phyloP scores from a whole-genome alignment of 305 asterid species.

The Fraxinus sp. region DNA sequence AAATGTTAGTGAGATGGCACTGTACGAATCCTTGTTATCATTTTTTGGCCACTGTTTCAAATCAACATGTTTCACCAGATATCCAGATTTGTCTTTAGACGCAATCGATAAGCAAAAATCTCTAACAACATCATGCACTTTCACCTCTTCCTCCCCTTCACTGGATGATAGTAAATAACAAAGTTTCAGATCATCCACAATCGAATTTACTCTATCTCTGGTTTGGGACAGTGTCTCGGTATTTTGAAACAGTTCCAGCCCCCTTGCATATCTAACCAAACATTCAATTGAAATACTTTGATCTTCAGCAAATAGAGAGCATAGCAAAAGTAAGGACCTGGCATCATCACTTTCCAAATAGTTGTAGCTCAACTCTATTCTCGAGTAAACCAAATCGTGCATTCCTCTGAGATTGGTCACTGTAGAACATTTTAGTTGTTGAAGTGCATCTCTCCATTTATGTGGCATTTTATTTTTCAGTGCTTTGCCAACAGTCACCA shows the following conservation, averaged over 20 bases:
- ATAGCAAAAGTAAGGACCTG: conserved; percentile 27
- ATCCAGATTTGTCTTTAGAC: neutral
- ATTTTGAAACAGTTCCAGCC: conserved; percentile 23
- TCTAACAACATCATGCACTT: conserved; percentile 45
- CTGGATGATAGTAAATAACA: conserved; percentile 15
- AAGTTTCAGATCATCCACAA: conserved; percentile 20
- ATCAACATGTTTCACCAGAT: conserved; percentile 4
- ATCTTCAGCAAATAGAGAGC: conserved; percentile 39
- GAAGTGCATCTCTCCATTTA: conserved; percentile 29
- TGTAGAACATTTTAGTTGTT: neutral
- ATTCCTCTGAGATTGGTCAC: neutral
- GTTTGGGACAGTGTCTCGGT: conserved; percentile 14
- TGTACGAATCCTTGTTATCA: neutral
- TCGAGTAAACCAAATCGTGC: conserved; percentile 1
- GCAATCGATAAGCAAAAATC: conserved; percentile 23
- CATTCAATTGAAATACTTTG: neutral
- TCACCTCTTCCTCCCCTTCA: conserved; percentile 15
- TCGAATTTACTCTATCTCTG: conserved; percentile 2
- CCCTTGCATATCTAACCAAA: conserved; percentile 17
- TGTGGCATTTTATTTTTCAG: neutral
- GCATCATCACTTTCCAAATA: conserved; percentile 4
- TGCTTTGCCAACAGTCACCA: conserved; percentile 18
- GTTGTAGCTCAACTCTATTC: conserved; percentile 31
- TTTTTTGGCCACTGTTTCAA: conserved; percentile 9
- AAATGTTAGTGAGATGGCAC: conserved; percentile 30